Evolutionary conservation across 2,329 filamentous ascomycete genomes (phyloP).

Genomic region (Neurospora crassa): DNA sequence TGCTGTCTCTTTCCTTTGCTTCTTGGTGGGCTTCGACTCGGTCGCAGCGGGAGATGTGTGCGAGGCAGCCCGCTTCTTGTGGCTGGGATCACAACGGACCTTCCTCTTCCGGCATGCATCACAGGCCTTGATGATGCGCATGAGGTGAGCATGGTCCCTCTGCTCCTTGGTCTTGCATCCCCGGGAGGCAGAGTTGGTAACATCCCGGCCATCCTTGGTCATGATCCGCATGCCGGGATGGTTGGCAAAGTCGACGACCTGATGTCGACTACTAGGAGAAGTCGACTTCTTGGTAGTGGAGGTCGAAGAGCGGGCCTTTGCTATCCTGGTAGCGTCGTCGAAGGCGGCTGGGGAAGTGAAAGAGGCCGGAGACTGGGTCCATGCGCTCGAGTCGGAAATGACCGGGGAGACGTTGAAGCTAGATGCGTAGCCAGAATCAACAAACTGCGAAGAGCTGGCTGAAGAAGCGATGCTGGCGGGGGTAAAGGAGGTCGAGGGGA

Average conservation of each 20-base stretch:
- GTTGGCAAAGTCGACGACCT: conserved; percentile 36
- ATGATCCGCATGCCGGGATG: conserved; percentile 58
- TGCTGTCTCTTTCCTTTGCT: conserved; percentile 24
- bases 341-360: conserved; percentile 21
- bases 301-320: conserved; percentile 9
- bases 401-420: conserved; percentile 41
- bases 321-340: conserved; percentile 20
- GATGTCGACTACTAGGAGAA: conserved; percentile 23
- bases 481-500: conserved; percentile 29
- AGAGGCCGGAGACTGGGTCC: conserved; percentile 27
- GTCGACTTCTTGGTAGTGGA: conserved; percentile 17
- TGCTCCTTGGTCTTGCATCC: conserved; percentile 60
- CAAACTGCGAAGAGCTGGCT: conserved; percentile 29
- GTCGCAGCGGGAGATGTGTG: conserved; percentile 20
- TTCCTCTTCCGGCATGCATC: conserved; percentile 54
- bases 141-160: conserved; percentile 55
- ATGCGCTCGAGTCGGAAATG: conserved; percentile 36
- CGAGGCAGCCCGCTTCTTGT: conserved; percentile 37
- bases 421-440: conserved; percentile 37
- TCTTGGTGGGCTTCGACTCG: conserved; percentile 32
- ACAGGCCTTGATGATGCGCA: conserved; percentile 60
- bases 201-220: conserved; percentile 52
- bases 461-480: conserved; percentile 34
- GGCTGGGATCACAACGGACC: conserved; percentile 51
- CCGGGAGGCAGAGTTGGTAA: conserved; percentile 52